A percentile compares a stretch with the other conserved stretches of the same genome.
These are phyloP conservation scores for Selaginella moellendorffii DNA, from an alignment of 75 land plant species.

Conservation along the genomic window DNA sequence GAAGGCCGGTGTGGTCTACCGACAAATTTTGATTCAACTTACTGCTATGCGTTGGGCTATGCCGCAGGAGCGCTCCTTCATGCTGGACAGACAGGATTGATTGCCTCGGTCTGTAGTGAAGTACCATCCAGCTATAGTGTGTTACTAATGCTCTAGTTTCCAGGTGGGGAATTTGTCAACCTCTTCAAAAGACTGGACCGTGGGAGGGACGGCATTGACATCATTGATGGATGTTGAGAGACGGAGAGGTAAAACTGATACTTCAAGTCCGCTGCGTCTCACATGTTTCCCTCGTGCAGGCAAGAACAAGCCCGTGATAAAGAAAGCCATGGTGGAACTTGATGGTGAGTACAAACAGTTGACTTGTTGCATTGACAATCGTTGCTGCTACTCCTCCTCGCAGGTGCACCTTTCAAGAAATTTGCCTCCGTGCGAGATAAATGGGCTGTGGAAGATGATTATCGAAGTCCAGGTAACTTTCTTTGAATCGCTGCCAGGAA, in stretches of 20 bases:
- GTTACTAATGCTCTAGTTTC: too few species aligned
- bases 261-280: background rate
- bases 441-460: slow-evolving; percentile 77
- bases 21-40: slow-evolving; percentile 82
- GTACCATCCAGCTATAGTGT: too few species aligned
- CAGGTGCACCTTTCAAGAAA: slow-evolving; percentile 85
- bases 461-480: slow-evolving; percentile 64
- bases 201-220: slow-evolving; percentile 88
- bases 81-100: slow-evolving; percentile 70
- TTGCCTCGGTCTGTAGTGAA: slow-evolving; percentile 76
- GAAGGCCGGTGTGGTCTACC: slow-evolving; percentile 97
- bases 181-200: slow-evolving; percentile 76
- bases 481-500: background rate
- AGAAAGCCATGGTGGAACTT: slow-evolving; percentile 99
- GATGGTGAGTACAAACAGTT: slow-evolving; percentile 30
- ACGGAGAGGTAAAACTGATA: slow-evolving; percentile 46
- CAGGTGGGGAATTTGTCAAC: slow-evolving; percentile 80
- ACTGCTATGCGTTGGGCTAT: slow-evolving; percentile 90
- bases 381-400: background rate
- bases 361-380: background rate
- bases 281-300: slow-evolving; percentile 26
- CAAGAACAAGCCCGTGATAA: slow-evolving; percentile 93
- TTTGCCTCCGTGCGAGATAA: slow-evolving; percentile 73
- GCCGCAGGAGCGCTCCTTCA: slow-evolving; percentile 83
- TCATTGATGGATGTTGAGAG: slow-evolving; percentile 92